Conservation (phyloP, 139 green algal genomes). For the Choricystis sp. region DNA sequence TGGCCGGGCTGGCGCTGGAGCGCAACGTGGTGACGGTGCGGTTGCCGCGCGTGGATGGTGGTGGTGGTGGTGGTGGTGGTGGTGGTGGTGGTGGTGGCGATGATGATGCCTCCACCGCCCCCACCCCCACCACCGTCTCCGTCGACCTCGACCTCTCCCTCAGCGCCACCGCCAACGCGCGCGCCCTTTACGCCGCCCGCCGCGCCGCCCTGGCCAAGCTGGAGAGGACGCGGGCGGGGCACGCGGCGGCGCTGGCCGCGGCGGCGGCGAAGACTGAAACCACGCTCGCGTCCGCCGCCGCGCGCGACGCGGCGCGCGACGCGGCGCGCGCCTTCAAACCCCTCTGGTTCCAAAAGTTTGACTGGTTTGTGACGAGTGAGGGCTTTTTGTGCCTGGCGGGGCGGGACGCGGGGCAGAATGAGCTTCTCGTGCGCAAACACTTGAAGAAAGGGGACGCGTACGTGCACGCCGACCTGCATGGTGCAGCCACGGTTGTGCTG, state of each 20-base stretch:
- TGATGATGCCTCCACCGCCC: neutral
- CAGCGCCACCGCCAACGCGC: constrained; percentile 67
- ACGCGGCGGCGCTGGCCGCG: constrained; percentile 55
- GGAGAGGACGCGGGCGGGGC: constrained; percentile 59
- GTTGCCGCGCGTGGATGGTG: neutral
- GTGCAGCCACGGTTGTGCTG: constrained; percentile 74
- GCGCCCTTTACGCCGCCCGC: constrained; percentile 39
- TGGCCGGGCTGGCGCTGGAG: constrained; percentile 14
- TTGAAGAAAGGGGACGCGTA: constrained; percentile 57
- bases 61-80: too few species aligned
- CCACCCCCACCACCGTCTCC: neutral
- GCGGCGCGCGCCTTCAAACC: constrained; percentile 51
- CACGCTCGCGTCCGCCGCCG: neutral
- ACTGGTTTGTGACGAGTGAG: constrained; percentile 89
- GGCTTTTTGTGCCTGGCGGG: constrained; percentile 86
- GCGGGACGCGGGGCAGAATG: constrained; percentile 88
- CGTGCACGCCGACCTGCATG: constrained; percentile 89
- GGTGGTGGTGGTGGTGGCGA: constrained; percentile 9
- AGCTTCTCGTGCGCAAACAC: constrained; percentile 83
- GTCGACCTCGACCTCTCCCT: constrained; percentile 69
- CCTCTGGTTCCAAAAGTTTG: constrained; percentile 94
- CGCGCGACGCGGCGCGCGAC: constrained; percentile 6
- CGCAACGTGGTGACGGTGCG: neutral
- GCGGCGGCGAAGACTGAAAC: constrained; percentile 30
- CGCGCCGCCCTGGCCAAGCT: constrained; percentile 65